Base-by-base conservation (phyloP, 306 rosid genomes). In the Sophora flavescens region DNA sequence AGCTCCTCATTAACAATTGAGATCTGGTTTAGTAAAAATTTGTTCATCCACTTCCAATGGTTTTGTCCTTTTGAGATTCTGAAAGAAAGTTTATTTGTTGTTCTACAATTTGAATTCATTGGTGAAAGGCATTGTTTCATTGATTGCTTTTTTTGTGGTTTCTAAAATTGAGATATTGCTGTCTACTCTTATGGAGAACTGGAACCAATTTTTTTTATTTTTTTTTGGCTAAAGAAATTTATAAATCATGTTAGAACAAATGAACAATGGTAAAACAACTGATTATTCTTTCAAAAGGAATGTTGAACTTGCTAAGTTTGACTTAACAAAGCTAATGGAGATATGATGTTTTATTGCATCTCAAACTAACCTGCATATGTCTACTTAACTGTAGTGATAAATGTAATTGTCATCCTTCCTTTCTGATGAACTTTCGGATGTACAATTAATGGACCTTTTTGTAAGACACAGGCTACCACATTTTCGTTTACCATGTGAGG, bases 21-120 rank as follows among this genome's bases (percentile, higher is more conserved):
- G 89, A 86, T 86, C 89, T 82, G 84, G 63, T 50, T 45, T 72
- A 12, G 61, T 76, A 54, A 38, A 53, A 45, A 18, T 45, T 47
- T 60, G 67, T 63, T 33, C 42, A 8, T 64, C 60, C 15, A 13
- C 50, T 79, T 67, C 13, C 36, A 16, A 22, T 9, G n/a, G 61
- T 60, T 38, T 50, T 28, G n/a, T n/a, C n/a, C n/a, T 14, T n/a
- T 41, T 59, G 17, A 58, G 59, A 66, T 76, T 72, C 45, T 41
- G 63, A 53, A 56, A 54, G 28, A 1, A 56, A 22, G 36, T 50
- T 32, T 41, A 17, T 58, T 83, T 52, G 13, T 15, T 59, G 39
- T 62, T 64, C 18, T 68, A 52, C 33, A 57, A 9, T 80, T 74
- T 61, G 38, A 60, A 32, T 72, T 47, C 33, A 50, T 75, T 32